phyloP scores from a whole-genome alignment of 192 early-diverging fungal genomes.

The Backusella australiensis region DNA sequence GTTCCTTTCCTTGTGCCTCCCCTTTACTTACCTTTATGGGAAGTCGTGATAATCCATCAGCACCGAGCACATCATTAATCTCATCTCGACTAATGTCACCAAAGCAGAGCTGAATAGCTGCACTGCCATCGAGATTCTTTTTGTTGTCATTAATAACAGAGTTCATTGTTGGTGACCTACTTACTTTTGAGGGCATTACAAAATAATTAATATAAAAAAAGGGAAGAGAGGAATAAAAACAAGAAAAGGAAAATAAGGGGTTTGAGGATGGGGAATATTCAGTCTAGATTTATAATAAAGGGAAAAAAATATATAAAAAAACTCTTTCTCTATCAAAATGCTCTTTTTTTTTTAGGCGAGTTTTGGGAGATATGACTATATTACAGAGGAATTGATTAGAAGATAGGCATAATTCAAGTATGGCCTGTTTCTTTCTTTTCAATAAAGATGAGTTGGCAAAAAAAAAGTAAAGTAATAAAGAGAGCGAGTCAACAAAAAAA shows the following conservation, averaged over 20 bases:
- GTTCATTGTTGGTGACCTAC: neutral
- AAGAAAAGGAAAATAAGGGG: constrained; percentile 7
- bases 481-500: neutral
- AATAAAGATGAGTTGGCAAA: neutral
- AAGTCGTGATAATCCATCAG: constrained; percentile 28
- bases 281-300: constrained; percentile 4
- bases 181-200: constrained; percentile 26
- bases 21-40: constrained; percentile 37
- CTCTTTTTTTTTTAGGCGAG: neutral
- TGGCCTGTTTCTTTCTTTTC: neutral
- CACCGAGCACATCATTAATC: constrained; percentile 46
- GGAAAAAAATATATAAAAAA: neutral
- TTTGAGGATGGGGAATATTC: constrained; percentile 3
- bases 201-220: constrained; percentile 23
- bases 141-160: constrained; percentile 5
- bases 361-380: neutral
- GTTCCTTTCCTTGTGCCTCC: neutral
- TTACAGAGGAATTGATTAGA: neutral
- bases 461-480: neutral
- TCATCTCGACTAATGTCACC: constrained; percentile 51
- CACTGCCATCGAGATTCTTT: constrained; percentile 4
- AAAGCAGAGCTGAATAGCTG: constrained; percentile 32
- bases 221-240: neutral
- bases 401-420: neutral
- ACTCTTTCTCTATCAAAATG: constrained; percentile 5